These are phyloP conservation scores for Ceriops zippeliana DNA, from an alignment of 345 rosid species.

Conservation along the genomic window DNA sequence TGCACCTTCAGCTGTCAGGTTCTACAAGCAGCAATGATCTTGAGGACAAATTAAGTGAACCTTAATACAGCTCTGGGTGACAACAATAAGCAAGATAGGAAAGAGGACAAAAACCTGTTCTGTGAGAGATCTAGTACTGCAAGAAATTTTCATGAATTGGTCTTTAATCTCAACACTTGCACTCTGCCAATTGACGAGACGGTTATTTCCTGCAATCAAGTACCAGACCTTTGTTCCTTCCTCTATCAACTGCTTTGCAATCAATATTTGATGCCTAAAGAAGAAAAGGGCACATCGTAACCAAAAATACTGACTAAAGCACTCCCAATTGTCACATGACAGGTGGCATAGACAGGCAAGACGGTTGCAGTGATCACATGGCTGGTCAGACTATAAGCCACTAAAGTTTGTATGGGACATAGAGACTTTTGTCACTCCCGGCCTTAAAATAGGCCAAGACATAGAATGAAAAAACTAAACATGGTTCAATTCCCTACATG, in stretches of 20 bases:
- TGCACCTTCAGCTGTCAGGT: too few species aligned
- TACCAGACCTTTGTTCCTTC: slow-evolving; percentile 91
- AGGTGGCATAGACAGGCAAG: slow-evolving; percentile 1
- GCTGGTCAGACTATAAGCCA: slow-evolving; percentile 12
- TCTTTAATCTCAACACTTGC: slow-evolving; percentile 71
- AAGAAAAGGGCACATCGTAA: background rate
- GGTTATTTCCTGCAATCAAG: slow-evolving; percentile 58
- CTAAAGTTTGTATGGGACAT: background rate
- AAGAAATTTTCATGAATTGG: slow-evolving; percentile 74
- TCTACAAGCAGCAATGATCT: too few species aligned
- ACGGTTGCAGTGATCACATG: background rate
- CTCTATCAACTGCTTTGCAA: slow-evolving; percentile 73
- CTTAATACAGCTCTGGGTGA: background rate
- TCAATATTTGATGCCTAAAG: slow-evolving; percentile 66
- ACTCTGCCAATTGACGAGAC: slow-evolving; percentile 68
- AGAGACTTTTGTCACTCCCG: too few species aligned
- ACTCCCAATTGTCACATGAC: slow-evolving; percentile 2
- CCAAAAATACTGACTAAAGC: background rate
- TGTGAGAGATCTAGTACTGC: slow-evolving; percentile 66
- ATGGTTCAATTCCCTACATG: too few species aligned
- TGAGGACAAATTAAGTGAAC: too few species aligned
- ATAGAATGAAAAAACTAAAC: too few species aligned
- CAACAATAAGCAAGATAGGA: background rate
- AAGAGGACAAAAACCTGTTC: slow-evolving; percentile 52
- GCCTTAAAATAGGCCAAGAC: too few species aligned